phyloP scores from a whole-genome alignment of 352 stramenopile species.

The Globisporangium mamillatum region DNA sequence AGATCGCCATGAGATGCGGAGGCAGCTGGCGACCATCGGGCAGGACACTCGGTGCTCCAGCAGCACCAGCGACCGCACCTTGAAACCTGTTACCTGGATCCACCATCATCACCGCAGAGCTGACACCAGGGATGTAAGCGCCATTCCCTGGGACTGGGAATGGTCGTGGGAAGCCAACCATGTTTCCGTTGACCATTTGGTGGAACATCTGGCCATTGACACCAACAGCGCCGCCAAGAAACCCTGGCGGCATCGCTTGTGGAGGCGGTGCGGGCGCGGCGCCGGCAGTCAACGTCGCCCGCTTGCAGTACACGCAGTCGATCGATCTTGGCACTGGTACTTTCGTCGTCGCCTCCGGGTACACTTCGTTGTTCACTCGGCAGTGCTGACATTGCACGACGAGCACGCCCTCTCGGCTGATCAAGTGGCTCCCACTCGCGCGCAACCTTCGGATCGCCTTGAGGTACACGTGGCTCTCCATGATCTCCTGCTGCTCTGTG shows the following conservation, averaged over 20 bases:
- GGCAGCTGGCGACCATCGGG: conserved; percentile 16
- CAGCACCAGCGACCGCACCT: not conserved
- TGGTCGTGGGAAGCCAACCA: conserved; percentile 3
- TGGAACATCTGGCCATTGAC: not conserved
- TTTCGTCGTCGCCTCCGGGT: conserved; percentile 48
- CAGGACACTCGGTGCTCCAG: not conserved
- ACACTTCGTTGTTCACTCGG: conserved; percentile 59
- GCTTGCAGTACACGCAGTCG: conserved; percentile 68
- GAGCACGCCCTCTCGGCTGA: conserved; percentile 49
- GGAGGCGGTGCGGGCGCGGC: conserved; percentile 25
- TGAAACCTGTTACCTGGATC: not conserved
- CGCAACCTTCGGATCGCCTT: conserved; percentile 63
- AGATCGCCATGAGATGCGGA: conserved; percentile 24
- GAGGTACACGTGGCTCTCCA: conserved; percentile 64
- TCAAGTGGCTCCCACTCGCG: conserved; percentile 27
- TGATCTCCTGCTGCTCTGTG: conserved; percentile 69
- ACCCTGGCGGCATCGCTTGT: conserved; percentile 16
- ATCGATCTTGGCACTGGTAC: conserved; percentile 59
- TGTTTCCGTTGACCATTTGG: not conserved
- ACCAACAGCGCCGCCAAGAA: not conserved
- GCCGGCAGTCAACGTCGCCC: conserved; percentile 34
- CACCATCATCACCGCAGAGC: not conserved
- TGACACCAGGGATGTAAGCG: not conserved
- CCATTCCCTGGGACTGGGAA: not conserved
- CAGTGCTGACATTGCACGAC: conserved; percentile 59